A percentile compares a stretch with the other conserved stretches of the same genome.
phyloP scores from a whole-genome alignment of 2,329 filamentous ascomycete genomes.

The Botrytis deweyae region DNA sequence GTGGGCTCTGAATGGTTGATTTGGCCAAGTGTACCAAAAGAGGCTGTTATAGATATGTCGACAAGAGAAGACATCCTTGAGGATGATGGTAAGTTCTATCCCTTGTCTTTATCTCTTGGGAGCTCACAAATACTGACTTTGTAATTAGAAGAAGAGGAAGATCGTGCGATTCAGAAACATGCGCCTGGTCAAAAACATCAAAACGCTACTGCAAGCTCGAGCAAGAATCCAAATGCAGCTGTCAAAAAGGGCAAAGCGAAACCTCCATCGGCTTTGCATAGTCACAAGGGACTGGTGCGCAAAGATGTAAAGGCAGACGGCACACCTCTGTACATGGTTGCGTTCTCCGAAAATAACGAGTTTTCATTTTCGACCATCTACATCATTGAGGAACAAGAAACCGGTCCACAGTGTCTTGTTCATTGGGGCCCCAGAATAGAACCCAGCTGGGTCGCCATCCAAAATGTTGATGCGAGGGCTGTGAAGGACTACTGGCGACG shows the following conservation, averaged over 20 bases:
- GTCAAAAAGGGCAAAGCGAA: not conserved
- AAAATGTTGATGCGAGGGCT: not conserved
- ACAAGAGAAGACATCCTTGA: not conserved
- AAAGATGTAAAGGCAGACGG: not conserved
- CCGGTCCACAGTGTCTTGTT: not conserved
- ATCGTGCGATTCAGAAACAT: not conserved
- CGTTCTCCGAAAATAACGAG: rapidly evolving
- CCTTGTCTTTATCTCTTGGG: rapidly evolving
- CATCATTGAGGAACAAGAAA: not conserved
- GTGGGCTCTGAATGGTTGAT: not conserved
- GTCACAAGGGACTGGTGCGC: not conserved
- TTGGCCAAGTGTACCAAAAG: constrained; percentile 1
- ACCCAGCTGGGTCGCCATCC: not conserved
- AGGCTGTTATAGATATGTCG: not conserved
- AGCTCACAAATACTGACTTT: not conserved
- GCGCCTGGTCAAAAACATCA: not conserved
- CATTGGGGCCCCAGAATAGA: not conserved
- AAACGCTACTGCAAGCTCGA: not conserved
- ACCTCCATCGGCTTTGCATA: too few relatives aligned
- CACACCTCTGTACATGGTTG: not conserved
- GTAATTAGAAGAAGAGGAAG: not conserved
- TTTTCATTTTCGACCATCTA: not conserved
- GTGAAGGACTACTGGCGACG: not conserved
- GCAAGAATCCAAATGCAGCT: not conserved
- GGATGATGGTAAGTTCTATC: not conserved